phyloP scores from a whole-genome alignment of 192 early-diverging fungal species.

The Backusella tarrabulga region DNA sequence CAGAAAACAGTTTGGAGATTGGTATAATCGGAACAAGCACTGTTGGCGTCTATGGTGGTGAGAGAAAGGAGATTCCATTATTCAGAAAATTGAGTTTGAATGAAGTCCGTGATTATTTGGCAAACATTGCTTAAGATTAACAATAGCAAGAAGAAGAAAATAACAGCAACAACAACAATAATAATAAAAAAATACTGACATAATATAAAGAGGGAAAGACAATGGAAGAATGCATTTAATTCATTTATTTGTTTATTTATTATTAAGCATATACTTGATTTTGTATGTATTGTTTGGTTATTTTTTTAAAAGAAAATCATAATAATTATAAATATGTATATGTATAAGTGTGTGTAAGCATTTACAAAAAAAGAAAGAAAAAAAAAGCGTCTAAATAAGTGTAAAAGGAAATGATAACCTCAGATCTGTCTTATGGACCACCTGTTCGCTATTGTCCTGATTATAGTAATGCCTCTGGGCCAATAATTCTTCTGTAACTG shows the following conservation, averaged over 20 bases:
- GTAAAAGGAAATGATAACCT: neutral
- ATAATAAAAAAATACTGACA: neutral
- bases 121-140: conserved; percentile 78
- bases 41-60: conserved; percentile 51
- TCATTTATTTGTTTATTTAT: neutral
- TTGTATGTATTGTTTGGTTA: neutral
- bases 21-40: conserved; percentile 73
- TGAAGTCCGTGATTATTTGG: conserved; percentile 97
- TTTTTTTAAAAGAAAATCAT: neutral
- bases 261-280: neutral
- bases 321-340: neutral
- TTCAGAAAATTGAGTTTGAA: conserved; percentile 81
- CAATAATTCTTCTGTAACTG: neutral
- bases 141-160: neutral
- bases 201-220: neutral
- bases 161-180: neutral
- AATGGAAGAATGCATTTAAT: neutral
- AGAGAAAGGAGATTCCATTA: conserved; percentile 57
- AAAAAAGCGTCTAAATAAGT: neutral
- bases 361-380: neutral
- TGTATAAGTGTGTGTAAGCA: neutral
- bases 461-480: neutral
- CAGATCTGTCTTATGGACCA: neutral
- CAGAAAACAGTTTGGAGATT: conserved; percentile 93
- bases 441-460: neutral